A percentile compares a stretch with the other conserved stretches of the same genome.
Conservation (phyloP, 139 green algal species). For the Coccomyxa sp. region DNA sequence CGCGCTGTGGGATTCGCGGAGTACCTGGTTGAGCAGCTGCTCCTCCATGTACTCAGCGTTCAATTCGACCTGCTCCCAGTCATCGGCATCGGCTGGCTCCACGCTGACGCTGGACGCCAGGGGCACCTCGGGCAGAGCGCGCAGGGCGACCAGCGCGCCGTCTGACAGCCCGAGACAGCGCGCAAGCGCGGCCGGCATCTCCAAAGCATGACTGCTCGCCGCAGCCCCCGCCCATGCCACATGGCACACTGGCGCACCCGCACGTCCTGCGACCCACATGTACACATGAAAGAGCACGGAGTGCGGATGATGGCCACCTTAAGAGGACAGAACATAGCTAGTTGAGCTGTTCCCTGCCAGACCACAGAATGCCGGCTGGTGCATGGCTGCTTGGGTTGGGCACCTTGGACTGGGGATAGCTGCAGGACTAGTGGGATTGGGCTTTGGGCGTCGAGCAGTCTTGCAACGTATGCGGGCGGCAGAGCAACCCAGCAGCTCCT, state of each 20-base stretch:
- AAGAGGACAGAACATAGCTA: neutral
- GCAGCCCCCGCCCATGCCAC: conserved; percentile 41
- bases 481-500: conserved; percentile 48
- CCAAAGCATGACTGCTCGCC: conserved; percentile 23
- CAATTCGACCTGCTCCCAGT: conserved; percentile 85
- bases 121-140: conserved; percentile 28
- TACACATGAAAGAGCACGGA: neutral
- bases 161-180: conserved; percentile 34
- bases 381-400: neutral
- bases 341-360: neutral
- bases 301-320: too few relatives aligned
- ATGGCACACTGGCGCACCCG: conserved; percentile 14
- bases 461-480: conserved; percentile 20
- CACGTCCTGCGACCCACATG: neutral
- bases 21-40: conserved; percentile 62
- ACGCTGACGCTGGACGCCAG: conserved; percentile 41
- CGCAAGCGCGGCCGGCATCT: conserved; percentile 39
- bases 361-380: neutral
- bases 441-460: conserved; percentile 9
- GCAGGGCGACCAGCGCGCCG: conserved; percentile 15
- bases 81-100: conserved; percentile 55
- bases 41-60: conserved; percentile 75
- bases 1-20: neutral
- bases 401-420: conserved; percentile 12
- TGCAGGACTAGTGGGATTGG: conserved; percentile 29